These are phyloP conservation scores for Pythium biforme DNA, from an alignment of 352 stramenopile genomes.

Conservation along the genomic window DNA sequence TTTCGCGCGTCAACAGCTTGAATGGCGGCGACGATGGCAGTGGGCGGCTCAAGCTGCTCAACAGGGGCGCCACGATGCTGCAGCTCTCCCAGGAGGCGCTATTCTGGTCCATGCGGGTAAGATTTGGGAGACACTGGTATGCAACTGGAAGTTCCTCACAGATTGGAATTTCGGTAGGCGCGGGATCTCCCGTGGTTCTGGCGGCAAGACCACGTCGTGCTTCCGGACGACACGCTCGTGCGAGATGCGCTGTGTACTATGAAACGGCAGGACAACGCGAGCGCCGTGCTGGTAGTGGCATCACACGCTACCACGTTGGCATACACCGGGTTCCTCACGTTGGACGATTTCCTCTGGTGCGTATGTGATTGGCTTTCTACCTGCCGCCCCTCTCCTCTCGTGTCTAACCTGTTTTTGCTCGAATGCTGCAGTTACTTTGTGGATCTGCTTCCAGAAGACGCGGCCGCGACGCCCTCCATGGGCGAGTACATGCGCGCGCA, in stretches of 20 bases:
- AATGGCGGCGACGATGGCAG: not conserved
- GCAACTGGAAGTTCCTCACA: too few relatives aligned
- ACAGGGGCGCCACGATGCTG: slow-evolving; percentile 21
- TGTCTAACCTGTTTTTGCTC: too few relatives aligned
- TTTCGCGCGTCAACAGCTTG: not conserved
- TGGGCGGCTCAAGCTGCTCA: slow-evolving; percentile 21
- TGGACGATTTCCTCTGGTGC: slow-evolving; percentile 43
- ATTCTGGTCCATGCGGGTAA: slow-evolving; percentile 24
- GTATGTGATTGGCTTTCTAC: slow-evolving; percentile 1
- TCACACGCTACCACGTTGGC: not conserved
- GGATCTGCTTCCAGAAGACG: slow-evolving; percentile 18
- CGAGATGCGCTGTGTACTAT: slow-evolving; percentile 39
- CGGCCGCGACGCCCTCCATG: slow-evolving; percentile 20
- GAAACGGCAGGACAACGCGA: slow-evolving; percentile 18
- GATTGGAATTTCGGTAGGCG: slow-evolving; percentile 25
- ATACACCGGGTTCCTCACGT: slow-evolving; percentile 36
- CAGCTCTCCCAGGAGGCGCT: slow-evolving; percentile 17
- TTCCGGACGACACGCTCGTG: slow-evolving; percentile 33
- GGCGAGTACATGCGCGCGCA: slow-evolving; percentile 41
- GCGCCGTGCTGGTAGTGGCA: slow-evolving; percentile 29
- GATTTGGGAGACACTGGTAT: not conserved
- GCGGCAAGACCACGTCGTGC: slow-evolving; percentile 33
- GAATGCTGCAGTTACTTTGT: slow-evolving; percentile 9
- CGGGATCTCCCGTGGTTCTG: slow-evolving; percentile 46
- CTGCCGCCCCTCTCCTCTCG: too few relatives aligned